phyloP scores from a whole-genome alignment of 495 filamentous ascomycete species.

The Penicillium cosmopolitanum region DNA sequence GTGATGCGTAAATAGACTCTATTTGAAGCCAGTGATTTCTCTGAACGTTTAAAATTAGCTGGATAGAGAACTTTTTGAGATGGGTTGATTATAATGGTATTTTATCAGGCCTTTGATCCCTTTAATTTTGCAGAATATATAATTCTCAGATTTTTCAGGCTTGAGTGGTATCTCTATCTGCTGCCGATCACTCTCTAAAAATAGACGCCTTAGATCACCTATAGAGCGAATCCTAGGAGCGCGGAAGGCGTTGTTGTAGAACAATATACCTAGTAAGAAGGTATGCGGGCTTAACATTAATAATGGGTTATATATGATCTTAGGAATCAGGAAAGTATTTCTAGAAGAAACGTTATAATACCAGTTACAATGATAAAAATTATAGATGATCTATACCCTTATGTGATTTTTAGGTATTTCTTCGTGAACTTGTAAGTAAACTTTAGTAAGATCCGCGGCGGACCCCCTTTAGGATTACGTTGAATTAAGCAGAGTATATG shows the following conservation, averaged over 20 bases:
- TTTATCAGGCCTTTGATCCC: slow-evolving; percentile 12
- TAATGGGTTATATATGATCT: slow-evolving; percentile 32
- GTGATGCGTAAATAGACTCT: slow-evolving; percentile 20
- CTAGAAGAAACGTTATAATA: background rate
- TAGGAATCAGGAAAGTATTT: slow-evolving; percentile 24
- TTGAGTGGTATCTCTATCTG: slow-evolving; percentile 28
- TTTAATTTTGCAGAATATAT: slow-evolving; percentile 28
- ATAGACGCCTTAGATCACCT: slow-evolving; percentile 26
- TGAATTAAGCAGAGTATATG: too few relatives aligned
- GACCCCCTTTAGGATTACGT: too few relatives aligned
- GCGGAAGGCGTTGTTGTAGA: slow-evolving; percentile 26
- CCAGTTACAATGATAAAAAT: too few relatives aligned
- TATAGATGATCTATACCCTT: too few relatives aligned
- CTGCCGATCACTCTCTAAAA: slow-evolving; percentile 20
- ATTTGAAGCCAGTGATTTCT: slow-evolving; percentile 26
- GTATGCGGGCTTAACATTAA: slow-evolving; percentile 31
- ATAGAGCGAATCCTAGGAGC: slow-evolving; percentile 25
- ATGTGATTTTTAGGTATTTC: too few relatives aligned
- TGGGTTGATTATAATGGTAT: slow-evolving; percentile 19
- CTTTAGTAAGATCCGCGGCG: too few relatives aligned
- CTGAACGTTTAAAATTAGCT: slow-evolving; percentile 19
- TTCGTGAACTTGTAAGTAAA: too few relatives aligned
- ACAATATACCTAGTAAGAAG: slow-evolving; percentile 29
- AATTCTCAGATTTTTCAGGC: slow-evolving; percentile 23
- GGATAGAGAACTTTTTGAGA: slow-evolving; percentile 19